Base-by-base conservation (phyloP, 768 basidiomycete species). In the Pluteus cervinus region DNA sequence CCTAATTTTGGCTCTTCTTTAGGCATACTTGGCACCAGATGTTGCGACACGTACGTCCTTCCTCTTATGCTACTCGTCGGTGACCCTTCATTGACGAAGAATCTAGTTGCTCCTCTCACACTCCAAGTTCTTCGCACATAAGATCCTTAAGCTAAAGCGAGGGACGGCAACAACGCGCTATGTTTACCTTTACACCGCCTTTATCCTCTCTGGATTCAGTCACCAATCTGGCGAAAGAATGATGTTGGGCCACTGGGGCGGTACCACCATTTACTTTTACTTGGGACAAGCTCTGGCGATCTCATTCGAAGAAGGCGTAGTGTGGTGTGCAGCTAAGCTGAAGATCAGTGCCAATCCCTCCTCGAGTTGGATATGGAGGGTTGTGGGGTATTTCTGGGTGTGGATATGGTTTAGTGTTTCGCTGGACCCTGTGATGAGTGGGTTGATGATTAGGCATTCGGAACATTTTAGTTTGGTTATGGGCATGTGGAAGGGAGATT, bases 251-350 rank as follows among this genome's bases (percentile, higher is more conserved):
- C n/a, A n/a, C n/a, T n/a, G n/a, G n/a, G 44, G 53, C 28, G 53
- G 47, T 15, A 47, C 52, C n/a, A 47, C 56, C 7, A 49, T 66
- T 30, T 41, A 39, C 3, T 65, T 64, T 45, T 64, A 63, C 49
- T 34, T 55, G 32, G 41, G 58, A 28, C 63, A 65, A 45, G 56
- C 62, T 1, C 29, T 60, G 7, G 60, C 51, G 6, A 58, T 67
- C 17, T 49, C 50, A 9, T 24, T 54, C 24, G 62, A 62, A 34
- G 42, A 51, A 16, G 12, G 32, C 17, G 43, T 54, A 5, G 42
- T 54, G 34, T n/a, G n/a, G n/a, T n/a, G n/a, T n/a, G n/a, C n/a
- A n/a, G n/a, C n/a, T 11, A 46, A 32, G 20, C 29, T 23, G 17
- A 23, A 18, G 28, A 28, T 12, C 21, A 11, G 25, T 9, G 16